Percentiles rank a stretch among this genome's conserved stretches.
Evolutionary conservation across 345 rosid species (phyloP).

Genomic region (Cardamine chenopodiifolia): DNA sequence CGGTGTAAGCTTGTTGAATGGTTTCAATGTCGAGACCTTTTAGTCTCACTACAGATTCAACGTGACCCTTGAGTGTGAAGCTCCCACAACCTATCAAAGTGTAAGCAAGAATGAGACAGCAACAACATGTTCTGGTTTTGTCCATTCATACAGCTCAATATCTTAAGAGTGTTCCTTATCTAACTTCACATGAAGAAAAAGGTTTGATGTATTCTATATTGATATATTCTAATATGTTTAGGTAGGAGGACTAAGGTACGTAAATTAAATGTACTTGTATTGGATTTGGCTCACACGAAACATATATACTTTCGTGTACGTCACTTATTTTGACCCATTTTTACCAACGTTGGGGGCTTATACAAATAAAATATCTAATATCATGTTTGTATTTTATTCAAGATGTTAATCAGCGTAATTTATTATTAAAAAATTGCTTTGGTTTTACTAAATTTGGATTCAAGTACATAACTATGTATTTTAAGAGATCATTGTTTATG

Average conservation of each 20-base stretch:
- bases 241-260: background rate
- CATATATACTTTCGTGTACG: slow-evolving; percentile 20
- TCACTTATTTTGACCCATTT: slow-evolving; percentile 17
- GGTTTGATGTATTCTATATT: too few species aligned
- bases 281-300: slow-evolving; percentile 10
- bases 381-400: background rate
- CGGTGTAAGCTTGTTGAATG: slow-evolving; percentile 96
- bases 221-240: background rate
- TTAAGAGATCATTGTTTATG: too few species aligned
- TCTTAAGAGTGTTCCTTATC: slow-evolving; percentile 1
- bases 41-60: slow-evolving; percentile 91
- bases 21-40: slow-evolving; percentile 96
- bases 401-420: background rate
- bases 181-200: background rate
- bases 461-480: background rate
- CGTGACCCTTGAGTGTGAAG: slow-evolving; percentile 92
- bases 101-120: slow-evolving; percentile 9
- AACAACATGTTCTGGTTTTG: background rate
- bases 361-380: background rate
- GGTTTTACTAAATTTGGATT: slow-evolving; percentile 5
- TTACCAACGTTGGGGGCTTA: slow-evolving; percentile 14
- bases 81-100: slow-evolving; percentile 74
- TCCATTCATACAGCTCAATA: background rate
- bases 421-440: background rate
- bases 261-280: background rate